These are phyloP conservation scores for Ophiostoma novo-ulmi DNA, from an alignment of 2,329 filamentous ascomycete species.

Conservation along the genomic window DNA sequence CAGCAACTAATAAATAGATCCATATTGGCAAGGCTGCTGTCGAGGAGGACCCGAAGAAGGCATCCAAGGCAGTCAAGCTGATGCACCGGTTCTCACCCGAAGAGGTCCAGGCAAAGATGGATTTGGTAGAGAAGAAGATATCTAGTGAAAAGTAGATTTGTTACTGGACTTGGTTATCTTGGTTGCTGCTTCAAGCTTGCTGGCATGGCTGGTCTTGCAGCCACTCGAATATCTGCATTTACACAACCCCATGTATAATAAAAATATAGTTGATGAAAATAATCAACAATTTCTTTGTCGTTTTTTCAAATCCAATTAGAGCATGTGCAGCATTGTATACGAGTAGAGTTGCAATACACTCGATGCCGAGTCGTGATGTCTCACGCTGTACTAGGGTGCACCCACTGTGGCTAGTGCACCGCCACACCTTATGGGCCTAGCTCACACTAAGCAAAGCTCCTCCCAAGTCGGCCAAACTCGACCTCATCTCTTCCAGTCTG, in stretches of 20 bases:
- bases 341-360: too few relatives aligned
- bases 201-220: too few relatives aligned
- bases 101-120: slow-evolving; percentile 64
- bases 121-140: slow-evolving; percentile 44
- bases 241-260: too few relatives aligned
- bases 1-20: slow-evolving; percentile 40
- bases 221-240: too few relatives aligned
- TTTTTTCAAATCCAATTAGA: too few relatives aligned
- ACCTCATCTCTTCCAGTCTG: neutral
- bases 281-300: too few relatives aligned
- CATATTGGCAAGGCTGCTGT: slow-evolving; percentile 56
- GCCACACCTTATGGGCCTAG: slow-evolving; percentile 2
- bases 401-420: slow-evolving; percentile 12
- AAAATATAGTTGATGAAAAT: too few relatives aligned
- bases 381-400: neutral
- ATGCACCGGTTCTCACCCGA: slow-evolving; percentile 71
- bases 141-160: neutral
- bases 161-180: too few relatives aligned
- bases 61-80: slow-evolving; percentile 60
- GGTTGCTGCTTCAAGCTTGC: too few relatives aligned
- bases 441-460: slow-evolving; percentile 10
- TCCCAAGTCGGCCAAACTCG: neutral
- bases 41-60: slow-evolving; percentile 50
- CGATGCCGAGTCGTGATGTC: neutral
- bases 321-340: neutral